Evolutionary conservation across 768 basidiomycete species (phyloP), one percentile per base, ranked within the genome.

Genomic region (Kwoniella sp.): DNA sequence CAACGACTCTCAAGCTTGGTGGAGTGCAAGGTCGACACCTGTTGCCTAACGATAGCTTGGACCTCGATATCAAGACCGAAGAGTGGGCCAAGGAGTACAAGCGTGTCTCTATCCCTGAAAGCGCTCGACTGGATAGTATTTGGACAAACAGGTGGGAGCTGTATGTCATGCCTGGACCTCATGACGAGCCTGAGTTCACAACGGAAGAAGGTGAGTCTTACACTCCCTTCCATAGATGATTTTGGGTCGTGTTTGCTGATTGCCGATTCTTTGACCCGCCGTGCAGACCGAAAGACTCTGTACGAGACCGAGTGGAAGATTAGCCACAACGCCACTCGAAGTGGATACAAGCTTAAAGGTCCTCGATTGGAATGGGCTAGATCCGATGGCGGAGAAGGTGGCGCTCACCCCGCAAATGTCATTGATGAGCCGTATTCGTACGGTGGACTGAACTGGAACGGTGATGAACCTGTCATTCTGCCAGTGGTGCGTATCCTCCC

Each of bases 331-430:
- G 86, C 85, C 67, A 88, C 87, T 66, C 82, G 88, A 22, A 84
- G 86, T 72, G 88, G 88, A 2, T 85, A 88, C 50, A 84, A 88
- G 4, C 80, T 90, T 1, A 83, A 87, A 47, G 81, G 81, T 1
- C 78, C 80, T n/a, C 82, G 80, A 36, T 83, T 88, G 44, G 65
- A 76, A 6, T 89, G 86, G 86, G 83, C 86, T 0, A 81, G 87
- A 36, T 60, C 63, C 5, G 84, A 81, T 47, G 88, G 88, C 13
- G 87, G 87, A 0, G 84, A 88, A 64, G 88, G 88, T 1, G 88
- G 88, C 0, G 84, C 85, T 17, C 88, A 89, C 69, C 87, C 87
- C 0, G 85, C 85, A 44, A 89, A 89, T 65, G 86, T 88, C 36
- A 82, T 87, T 21, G 75, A 73, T 46, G 68, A 71, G 65, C 64